Evolutionary conservation across 192 early-diverging fungal genomes (phyloP), one percentile per base, ranked within the genome.

Genomic region (Rhizophlyctis rosea): DNA sequence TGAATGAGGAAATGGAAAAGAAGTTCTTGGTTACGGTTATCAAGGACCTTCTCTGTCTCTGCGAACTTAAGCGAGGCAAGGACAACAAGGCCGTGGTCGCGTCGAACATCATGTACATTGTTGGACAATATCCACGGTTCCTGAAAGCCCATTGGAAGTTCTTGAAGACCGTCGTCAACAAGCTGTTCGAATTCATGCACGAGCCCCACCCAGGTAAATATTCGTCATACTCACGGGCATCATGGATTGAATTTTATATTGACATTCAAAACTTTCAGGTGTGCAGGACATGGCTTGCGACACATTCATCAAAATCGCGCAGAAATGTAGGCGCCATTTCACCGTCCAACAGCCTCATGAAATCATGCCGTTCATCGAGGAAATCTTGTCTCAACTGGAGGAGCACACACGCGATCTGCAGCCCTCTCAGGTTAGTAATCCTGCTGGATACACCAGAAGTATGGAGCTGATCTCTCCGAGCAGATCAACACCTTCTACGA

Each of bases 251-350:
- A 9, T 34, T 56, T 31, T 56, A 32, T 7, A 24, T 23, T 50
- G 16, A 47, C 11, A 47, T 47, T 11, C n/a, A 11, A n/a, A 47
- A 47, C n/a, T 34, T 50, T 7, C 56, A 81, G 78, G 97, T 77
- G 97, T 99, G 47, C 95, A 97, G 71, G 97, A 99, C 75, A 99
- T 99, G 97, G 97, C 97, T 32, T 99, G 97, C 77, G 97, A 99
- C 78, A 98, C 97, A 3, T 98, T 98, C 77, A 97, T 98, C 67
- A 99, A 97, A 68, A 99, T 99, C 71, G 85, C 96, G 24, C 92
- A 94, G 75, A 97, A 98, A 71, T 98, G 95, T 79, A 90, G 87
- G 48, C 86, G 94, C 34, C 93, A 98, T 69, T 98, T 99, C 83
- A 88, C 97, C 34, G 72, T 86, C 25, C 92, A 94, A 72, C 97